Percentiles rank a stretch among this genome's conserved stretches.
phyloP scores from a whole-genome alignment of 345 rosid genomes.

The Populus tremula region DNA sequence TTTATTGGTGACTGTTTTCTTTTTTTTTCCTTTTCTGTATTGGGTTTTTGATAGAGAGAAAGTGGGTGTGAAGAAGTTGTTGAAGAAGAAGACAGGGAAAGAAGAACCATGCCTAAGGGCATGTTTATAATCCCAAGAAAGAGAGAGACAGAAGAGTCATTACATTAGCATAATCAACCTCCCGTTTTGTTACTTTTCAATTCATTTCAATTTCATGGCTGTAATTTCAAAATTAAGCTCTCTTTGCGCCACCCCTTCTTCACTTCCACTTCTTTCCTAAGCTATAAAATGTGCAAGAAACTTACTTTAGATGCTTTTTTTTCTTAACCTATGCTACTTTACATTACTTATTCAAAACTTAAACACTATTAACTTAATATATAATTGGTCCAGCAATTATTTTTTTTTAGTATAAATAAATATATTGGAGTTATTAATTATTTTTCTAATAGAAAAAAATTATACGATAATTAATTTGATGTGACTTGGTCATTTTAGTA shows the following conservation, averaged over 20 bases:
- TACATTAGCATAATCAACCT: background rate
- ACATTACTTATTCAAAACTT: too few relatives aligned
- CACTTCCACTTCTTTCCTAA: background rate
- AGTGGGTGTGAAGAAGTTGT: constrained; percentile 2
- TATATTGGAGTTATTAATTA: too few relatives aligned
- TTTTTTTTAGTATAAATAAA: too few relatives aligned
- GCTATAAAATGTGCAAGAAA: too few relatives aligned
- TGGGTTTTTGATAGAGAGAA: background rate
- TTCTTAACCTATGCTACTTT: background rate
- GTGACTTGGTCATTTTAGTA: too few relatives aligned
- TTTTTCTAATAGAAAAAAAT: too few relatives aligned
- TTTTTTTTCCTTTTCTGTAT: background rate
- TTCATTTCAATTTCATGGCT: background rate
- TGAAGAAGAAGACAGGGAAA: background rate
- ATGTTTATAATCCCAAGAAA: constrained; percentile 21
- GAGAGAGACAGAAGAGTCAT: background rate
- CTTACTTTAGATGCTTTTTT: background rate
- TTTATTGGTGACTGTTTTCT: too few relatives aligned
- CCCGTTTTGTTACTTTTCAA: background rate
- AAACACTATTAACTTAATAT: too few relatives aligned
- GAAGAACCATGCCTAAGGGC: background rate
- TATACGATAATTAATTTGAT: too few relatives aligned
- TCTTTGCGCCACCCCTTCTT: background rate
- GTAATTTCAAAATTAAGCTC: background rate
- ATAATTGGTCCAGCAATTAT: too few relatives aligned